Conservation (phyloP, 2,329 filamentous ascomycete species). For the Bipolaris gigantea region DNA sequence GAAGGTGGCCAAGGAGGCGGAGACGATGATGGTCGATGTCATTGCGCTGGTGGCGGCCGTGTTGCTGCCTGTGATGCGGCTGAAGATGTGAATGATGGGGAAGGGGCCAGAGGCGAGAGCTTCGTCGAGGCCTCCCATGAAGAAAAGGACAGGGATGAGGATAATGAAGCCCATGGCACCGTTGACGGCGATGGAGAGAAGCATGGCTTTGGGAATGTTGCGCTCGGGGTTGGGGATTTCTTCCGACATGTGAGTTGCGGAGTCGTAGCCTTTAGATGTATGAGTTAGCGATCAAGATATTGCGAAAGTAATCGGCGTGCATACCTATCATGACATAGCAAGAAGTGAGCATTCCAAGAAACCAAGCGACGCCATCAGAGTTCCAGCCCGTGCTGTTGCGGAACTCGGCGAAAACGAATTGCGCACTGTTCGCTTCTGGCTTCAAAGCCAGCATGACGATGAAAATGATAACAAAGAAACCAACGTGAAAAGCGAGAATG, state of each 20-base stretch:
- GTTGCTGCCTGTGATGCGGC: neutral
- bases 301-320: neutral
- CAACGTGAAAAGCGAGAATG: slow-evolving; percentile 49
- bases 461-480: slow-evolving; percentile 53
- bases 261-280: neutral
- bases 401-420: slow-evolving; percentile 50
- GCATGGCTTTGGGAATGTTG: slow-evolving; percentile 5
- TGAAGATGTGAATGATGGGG: slow-evolving; percentile 44
- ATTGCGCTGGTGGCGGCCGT: slow-evolving; percentile 17
- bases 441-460: slow-evolving; percentile 49
- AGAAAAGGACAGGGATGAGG: slow-evolving; percentile 46
- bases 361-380: slow-evolving; percentile 43
- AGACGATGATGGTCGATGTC: slow-evolving; percentile 26
- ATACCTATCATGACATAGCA: slow-evolving; percentile 21
- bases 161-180: slow-evolving; percentile 35
- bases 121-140: slow-evolving; percentile 32
- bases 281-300: neutral
- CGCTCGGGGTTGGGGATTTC: slow-evolving; percentile 2
- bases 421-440: slow-evolving; percentile 39
- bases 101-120: slow-evolving; percentile 39
- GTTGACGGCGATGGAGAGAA: slow-evolving; percentile 32
- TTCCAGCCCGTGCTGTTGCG: slow-evolving; percentile 48
- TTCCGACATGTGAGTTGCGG: slow-evolving; percentile 6
- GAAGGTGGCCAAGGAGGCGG: slow-evolving; percentile 11
- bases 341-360: slow-evolving; percentile 41